A percentile compares a stretch with the other conserved stretches of the same genome.
Conservation (phyloP, 2,329 filamentous ascomycete species). For the Oidium heveae region DNA sequence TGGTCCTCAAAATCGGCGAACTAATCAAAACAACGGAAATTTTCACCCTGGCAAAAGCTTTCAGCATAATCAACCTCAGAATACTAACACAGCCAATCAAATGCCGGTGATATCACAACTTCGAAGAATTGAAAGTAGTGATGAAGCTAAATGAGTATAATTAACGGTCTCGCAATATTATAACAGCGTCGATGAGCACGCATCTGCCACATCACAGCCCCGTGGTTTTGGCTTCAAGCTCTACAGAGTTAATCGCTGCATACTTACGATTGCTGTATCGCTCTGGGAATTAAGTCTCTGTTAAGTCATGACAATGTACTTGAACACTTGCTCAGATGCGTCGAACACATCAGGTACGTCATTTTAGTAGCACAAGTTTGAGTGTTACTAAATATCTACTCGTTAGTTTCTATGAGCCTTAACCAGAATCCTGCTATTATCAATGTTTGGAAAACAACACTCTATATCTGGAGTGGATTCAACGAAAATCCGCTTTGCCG, state of each 20-base stretch:
- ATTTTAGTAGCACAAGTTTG: too few relatives aligned
- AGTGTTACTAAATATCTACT: too few relatives aligned
- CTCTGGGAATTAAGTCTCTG: constrained; percentile 8
- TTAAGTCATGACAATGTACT: not conserved
- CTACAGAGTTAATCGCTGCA: constrained; percentile 7
- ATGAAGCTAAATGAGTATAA: constrained; percentile 22
- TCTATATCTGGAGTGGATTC: too few relatives aligned
- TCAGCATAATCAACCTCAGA: constrained; percentile 17
- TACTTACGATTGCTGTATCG: constrained; percentile 11
- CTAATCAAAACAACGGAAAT: constrained; percentile 24
- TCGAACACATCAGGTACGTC: not conserved
- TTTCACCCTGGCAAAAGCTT: constrained; percentile 25
- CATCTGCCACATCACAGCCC: constrained; percentile 10
- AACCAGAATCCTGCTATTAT: too few relatives aligned
- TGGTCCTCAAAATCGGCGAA: constrained; percentile 26
- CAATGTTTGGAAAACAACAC: too few relatives aligned
- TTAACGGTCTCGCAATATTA: not conserved
- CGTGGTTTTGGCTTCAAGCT: constrained; percentile 6
- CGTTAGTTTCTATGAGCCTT: too few relatives aligned
- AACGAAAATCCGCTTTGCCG: too few relatives aligned
- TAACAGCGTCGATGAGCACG: constrained; percentile 12
- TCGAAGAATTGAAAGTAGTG: constrained; percentile 17
- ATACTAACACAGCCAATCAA: constrained; percentile 16
- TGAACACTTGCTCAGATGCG: not conserved
- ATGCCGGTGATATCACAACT: constrained; percentile 16